A percentile compares a stretch with the other conserved stretches of the same genome.
These are phyloP conservation scores for Hippophae rhamnoides DNA, from an alignment of 306 rosid genomes.

Conservation along the genomic window DNA sequence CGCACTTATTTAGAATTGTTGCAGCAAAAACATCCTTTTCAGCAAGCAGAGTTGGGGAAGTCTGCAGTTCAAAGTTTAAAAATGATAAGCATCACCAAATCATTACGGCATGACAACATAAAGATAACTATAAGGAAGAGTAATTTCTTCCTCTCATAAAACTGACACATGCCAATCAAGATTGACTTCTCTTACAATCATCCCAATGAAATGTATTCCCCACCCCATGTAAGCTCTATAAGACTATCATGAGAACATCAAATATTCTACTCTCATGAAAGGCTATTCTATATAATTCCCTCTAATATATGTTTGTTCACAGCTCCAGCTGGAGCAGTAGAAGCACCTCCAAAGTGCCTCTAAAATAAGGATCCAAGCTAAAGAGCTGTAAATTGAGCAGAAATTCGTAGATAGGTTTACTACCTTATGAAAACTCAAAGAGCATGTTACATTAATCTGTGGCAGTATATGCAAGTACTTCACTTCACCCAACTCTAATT, in stretches of 20 bases:
- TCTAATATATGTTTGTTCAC: conserved; percentile 6
- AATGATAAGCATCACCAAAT: conserved; percentile 12
- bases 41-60: conserved; percentile 61
- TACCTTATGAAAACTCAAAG: conserved; percentile 67
- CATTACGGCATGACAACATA: not conserved
- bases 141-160: too few species aligned
- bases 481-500: conserved; percentile 82
- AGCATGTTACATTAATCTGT: conserved; percentile 61
- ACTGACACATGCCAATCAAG: not conserved
- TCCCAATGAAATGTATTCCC: not conserved
- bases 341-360: conserved; percentile 5
- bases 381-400: conserved; percentile 3
- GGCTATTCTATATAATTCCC: not conserved
- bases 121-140: not conserved
- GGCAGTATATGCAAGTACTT: conserved; percentile 71
- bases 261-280: not conserved
- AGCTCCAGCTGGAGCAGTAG: not conserved
- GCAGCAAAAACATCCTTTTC: conserved; percentile 54
- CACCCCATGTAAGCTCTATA: not conserved
- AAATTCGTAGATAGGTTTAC: conserved; percentile 6
- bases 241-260: not conserved
- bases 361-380: conserved; percentile 1
- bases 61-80: conserved; percentile 34
- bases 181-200: not conserved
- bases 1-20: conserved; percentile 61